These are phyloP conservation scores for Eucalyptus urophylla DNA, from an alignment of 345 rosid species.

Conservation along the genomic window DNA sequence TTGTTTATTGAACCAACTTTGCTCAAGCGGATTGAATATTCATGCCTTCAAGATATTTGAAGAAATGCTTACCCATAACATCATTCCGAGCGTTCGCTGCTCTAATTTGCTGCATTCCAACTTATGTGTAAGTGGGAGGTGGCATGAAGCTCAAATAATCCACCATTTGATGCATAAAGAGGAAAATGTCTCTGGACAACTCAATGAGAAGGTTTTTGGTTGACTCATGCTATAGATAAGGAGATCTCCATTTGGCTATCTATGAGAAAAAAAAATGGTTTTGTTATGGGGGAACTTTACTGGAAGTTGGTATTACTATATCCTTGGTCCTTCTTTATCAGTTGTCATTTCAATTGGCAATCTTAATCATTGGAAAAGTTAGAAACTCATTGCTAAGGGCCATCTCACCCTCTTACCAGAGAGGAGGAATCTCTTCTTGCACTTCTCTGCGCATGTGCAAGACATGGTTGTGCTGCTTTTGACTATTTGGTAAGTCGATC, in stretches of 20 bases:
- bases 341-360: neutral
- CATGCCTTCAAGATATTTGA: slow-evolving; percentile 41
- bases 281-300: neutral
- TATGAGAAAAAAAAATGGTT: neutral
- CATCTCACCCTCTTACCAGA: neutral
- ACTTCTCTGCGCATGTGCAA: neutral
- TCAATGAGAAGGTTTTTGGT: neutral
- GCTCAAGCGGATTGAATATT: slow-evolving; percentile 21
- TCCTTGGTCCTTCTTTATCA: neutral
- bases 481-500: neutral
- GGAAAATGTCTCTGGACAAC: slow-evolving; percentile 8
- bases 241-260: neutral
- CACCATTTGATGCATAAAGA: slow-evolving; percentile 17
- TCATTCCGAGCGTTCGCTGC: slow-evolving; percentile 5
- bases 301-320: neutral
- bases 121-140: slow-evolving; percentile 30
- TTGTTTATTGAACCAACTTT: slow-evolving; percentile 25
- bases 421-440: neutral
- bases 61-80: slow-evolving; percentile 32
- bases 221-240: neutral
- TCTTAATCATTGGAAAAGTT: neutral
- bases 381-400: neutral
- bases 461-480: neutral
- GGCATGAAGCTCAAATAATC: slow-evolving; percentile 25
- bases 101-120: slow-evolving; percentile 28